Percentiles rank a stretch among this genome's conserved stretches.
Conservation (phyloP, 805 yeast genomes). For the Groenewaldozyma salmanticensis region DNA sequence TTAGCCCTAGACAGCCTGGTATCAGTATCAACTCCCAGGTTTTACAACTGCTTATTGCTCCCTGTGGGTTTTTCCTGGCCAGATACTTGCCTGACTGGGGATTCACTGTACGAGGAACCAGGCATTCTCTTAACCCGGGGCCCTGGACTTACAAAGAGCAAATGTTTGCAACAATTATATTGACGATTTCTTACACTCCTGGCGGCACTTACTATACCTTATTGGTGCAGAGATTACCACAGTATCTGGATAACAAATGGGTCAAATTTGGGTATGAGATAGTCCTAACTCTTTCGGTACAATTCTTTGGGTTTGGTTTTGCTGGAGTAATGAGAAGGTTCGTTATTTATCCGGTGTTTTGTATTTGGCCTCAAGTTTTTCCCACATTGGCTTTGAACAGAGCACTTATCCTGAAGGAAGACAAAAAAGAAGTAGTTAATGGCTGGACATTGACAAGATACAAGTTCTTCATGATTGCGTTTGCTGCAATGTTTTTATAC, state of each 20-base stretch:
- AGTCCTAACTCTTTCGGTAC: constrained; percentile 38
- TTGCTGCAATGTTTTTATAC: constrained; percentile 35
- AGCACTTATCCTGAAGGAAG: constrained; percentile 30
- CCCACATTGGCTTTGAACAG: constrained; percentile 47
- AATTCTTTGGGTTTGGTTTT: constrained; percentile 44
- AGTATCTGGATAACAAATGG: constrained; percentile 20
- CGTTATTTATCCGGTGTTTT: constrained; percentile 35
- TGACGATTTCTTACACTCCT: constrained; percentile 6
- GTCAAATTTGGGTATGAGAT: constrained; percentile 38
- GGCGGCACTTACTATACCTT: constrained; percentile 12
- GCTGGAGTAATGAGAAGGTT: constrained; percentile 47
- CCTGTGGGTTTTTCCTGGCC: constrained; percentile 40
- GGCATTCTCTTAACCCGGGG: constrained; percentile 43
- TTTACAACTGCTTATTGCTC: constrained; percentile 38
- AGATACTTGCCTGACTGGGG: constrained; percentile 38
- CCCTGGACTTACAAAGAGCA: constrained; percentile 58
- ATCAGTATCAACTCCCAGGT: constrained; percentile 35
- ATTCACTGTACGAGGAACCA: constrained; percentile 32
- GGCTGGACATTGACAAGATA: constrained; percentile 55
- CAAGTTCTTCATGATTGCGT: constrained; percentile 33
- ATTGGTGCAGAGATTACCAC: constrained; percentile 19
- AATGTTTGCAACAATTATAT: constrained; percentile 41
- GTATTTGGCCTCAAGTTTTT: constrained; percentile 46
- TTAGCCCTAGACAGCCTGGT: constrained; percentile 44
- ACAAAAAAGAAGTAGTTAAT: constrained; percentile 9